Evolutionary conservation across 140 eudicot species (phyloP), one percentile per base, ranked within the genome.

Genomic region (Ambrosia hybrid): DNA sequence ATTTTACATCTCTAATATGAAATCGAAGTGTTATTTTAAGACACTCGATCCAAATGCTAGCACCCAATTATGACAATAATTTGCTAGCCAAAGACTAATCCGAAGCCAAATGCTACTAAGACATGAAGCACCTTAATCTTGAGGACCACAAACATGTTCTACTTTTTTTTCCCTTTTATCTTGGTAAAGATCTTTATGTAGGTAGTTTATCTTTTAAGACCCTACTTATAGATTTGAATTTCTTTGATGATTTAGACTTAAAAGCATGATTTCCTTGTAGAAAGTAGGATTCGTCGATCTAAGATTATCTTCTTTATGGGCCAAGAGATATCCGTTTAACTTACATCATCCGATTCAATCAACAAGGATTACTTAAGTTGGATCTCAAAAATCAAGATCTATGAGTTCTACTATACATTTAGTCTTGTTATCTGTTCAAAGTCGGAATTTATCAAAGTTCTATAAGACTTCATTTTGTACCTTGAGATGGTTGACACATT

Each of bases 101-200:
- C 78, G 80, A 88, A 72, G 78, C 26, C 26, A 21, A 72, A 83
- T 81, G 68, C 83, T 80, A 84, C 79, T 76, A 82, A 70, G 16
- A 21, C 56, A 69, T 60, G 57, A 73, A 85, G 90, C 82, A 85
- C 77, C 83, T 74, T 67, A 79, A 21, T 67, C 77, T 87, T 68
- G 34, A 76, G 73, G 79, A 49, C 80, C 78, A 82, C 67, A 51
- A 67, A 68, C 37, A 65, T 51, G 51, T 74, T 71, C 75, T 66
- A 67, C 46, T 26, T 65, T 67, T 71, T 57, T 36, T 21, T 21
- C 26, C 26, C 67, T 38, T 61, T 76, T 26, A 55, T 79, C 58
- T 52, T 74, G 34, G 51, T 36, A 62, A 69, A 79, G 69, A 63
- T 80, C 74, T 63, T 70, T 78, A 57, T 77, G 51, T 60, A 38